A percentile compares a stretch with the other conserved stretches of the same genome.
Evolutionary conservation across 2,329 filamentous ascomycete genomes (phyloP).

Genomic region (Penicillium polonicum): DNA sequence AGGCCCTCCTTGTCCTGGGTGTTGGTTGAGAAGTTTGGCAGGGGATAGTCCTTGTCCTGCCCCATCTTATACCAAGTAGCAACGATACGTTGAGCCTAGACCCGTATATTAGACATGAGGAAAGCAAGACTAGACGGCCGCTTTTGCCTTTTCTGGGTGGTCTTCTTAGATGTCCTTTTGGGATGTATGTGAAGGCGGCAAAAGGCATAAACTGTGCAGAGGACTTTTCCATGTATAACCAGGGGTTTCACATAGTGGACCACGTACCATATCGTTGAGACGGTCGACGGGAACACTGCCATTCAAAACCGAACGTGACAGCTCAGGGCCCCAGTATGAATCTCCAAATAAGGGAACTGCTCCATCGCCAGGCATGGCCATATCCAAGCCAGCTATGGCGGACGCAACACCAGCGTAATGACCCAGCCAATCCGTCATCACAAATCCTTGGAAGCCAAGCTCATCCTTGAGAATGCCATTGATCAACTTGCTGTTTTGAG

Average conservation of each 20-base stretch:
- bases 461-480: constrained; percentile 73
- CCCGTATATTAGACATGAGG: constrained; percentile 11
- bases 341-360: constrained; percentile 52
- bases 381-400: constrained; percentile 63
- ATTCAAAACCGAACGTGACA: constrained; percentile 57
- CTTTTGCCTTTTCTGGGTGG: too few relatives aligned
- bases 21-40: constrained; percentile 60
- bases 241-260: neutral
- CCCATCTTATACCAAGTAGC: constrained; percentile 58
- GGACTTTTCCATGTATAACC: too few relatives aligned
- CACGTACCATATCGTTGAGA: constrained; percentile 51
- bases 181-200: too few relatives aligned
- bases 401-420: constrained; percentile 61
- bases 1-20: constrained; percentile 56
- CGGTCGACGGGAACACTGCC: constrained; percentile 57
- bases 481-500: constrained; percentile 66
- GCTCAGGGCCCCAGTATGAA: constrained; percentile 56
- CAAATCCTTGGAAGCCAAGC: constrained; percentile 68
- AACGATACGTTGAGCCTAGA: constrained; percentile 53
- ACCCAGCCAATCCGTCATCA: constrained; percentile 69
- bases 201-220: too few relatives aligned
- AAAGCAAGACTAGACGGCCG: too few relatives aligned
- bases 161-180: too few relatives aligned
- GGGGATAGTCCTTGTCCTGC: constrained; percentile 58
- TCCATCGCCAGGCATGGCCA: constrained; percentile 67